phyloP scores from a whole-genome alignment of 2,329 filamentous ascomycete species.

The Colletotrichum tabaci region DNA sequence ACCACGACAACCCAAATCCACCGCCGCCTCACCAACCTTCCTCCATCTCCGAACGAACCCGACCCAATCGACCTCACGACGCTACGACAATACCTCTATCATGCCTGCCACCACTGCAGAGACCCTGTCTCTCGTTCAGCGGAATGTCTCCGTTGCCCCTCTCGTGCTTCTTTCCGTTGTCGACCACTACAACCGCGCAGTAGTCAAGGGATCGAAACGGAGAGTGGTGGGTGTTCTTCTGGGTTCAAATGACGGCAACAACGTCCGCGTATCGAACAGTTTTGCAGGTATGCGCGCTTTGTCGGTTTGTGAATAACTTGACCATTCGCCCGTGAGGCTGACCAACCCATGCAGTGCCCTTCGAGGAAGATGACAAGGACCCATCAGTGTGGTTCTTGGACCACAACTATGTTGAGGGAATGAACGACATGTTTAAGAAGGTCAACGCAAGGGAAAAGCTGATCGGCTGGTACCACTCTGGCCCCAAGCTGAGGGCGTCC shows the following conservation, averaged over 20 bases:
- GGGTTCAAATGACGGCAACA: slow-evolving; percentile 96
- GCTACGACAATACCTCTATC: slow-evolving; percentile 50
- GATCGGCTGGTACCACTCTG: slow-evolving; percentile 99
- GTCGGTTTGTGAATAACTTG: slow-evolving; percentile 14
- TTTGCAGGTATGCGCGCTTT: slow-evolving; percentile 81
- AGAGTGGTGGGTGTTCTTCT: slow-evolving; percentile 95
- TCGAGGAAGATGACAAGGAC: slow-evolving; percentile 99
- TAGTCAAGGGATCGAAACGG: slow-evolving; percentile 86
- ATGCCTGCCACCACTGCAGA: slow-evolving; percentile 99
- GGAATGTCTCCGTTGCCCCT: slow-evolving; percentile 96
- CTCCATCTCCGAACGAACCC: slow-evolving; percentile 29
- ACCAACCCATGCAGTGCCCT: slow-evolving; percentile 77
- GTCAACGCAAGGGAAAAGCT: slow-evolving; percentile 99
- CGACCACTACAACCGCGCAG: slow-evolving; percentile 97
- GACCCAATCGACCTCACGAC: slow-evolving; percentile 42
- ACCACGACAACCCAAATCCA: slow-evolving; percentile 32
- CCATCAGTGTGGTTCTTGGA: slow-evolving; percentile 99
- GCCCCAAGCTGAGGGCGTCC: slow-evolving; percentile 94
- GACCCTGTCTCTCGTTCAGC: slow-evolving; percentile 93
- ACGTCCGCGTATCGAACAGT: slow-evolving; percentile 97
- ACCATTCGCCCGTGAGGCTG: slow-evolving; percentile 35
- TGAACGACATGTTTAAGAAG: slow-evolving; percentile 99
- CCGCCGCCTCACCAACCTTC: slow-evolving; percentile 23
- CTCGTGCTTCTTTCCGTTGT: slow-evolving; percentile 97
- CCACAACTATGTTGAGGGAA: slow-evolving; percentile 99